These are phyloP conservation scores for Diutina siamensis DNA, from an alignment of 1,139 yeast genomes.

Conservation along the genomic window DNA sequence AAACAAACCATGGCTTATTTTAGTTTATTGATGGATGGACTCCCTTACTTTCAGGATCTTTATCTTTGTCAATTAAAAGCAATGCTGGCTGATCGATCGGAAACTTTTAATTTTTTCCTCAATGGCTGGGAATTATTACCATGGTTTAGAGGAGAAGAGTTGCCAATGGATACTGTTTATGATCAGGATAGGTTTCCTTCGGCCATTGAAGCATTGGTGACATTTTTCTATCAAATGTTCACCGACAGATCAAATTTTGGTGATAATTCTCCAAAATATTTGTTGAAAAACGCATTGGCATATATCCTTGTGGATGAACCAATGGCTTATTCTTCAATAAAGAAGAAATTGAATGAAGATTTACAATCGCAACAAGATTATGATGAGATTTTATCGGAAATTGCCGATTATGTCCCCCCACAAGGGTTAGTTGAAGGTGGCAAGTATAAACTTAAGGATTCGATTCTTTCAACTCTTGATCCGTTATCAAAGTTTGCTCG, in stretches of 20 bases:
- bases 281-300: conserved; percentile 21
- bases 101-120: conserved; percentile 34
- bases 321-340: conserved; percentile 39
- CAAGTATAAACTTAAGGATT: conserved; percentile 33
- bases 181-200: conserved; percentile 40
- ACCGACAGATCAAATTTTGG: conserved; percentile 43
- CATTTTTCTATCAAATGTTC: conserved; percentile 44
- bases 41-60: conserved; percentile 34
- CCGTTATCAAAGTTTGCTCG: conserved; percentile 28
- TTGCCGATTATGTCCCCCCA: conserved; percentile 33
- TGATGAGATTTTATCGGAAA: conserved; percentile 23
- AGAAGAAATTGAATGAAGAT: conserved; percentile 24
- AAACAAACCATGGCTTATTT: background rate
- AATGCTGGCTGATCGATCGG: conserved; percentile 31
- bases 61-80: conserved; percentile 47
- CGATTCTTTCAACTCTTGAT: conserved; percentile 22
- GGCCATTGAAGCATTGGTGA: conserved; percentile 41
- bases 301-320: conserved; percentile 45
- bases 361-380: conserved; percentile 23
- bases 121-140: conserved; percentile 50
- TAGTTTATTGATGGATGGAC: conserved; percentile 21
- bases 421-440: conserved; percentile 30
- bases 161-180: conserved; percentile 33
- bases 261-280: conserved; percentile 16
- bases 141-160: conserved; percentile 37